A percentile compares a stretch with the other conserved stretches of the same genome.
Evolutionary conservation across 345 rosid species (phyloP).

Genomic region (Eucalyptus polybractea): DNA sequence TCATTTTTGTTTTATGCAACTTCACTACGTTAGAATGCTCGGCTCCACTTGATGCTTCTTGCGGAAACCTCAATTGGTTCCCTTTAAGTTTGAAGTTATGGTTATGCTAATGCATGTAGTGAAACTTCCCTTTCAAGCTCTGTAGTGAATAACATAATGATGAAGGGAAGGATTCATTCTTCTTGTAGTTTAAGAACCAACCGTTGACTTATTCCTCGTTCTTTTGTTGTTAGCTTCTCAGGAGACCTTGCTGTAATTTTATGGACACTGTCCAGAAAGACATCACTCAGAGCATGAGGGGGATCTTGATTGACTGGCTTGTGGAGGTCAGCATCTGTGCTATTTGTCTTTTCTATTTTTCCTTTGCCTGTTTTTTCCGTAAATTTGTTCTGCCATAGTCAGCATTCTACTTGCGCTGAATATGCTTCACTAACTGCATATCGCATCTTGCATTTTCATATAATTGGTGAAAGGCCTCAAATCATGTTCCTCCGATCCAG

Average conservation of each 20-base stretch:
- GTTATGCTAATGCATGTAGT: background rate
- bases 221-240: slow-evolving; percentile 32
- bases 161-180: background rate
- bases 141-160: background rate
- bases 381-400: background rate
- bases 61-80: background rate
- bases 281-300: slow-evolving; percentile 78
- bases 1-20: background rate
- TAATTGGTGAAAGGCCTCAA: background rate
- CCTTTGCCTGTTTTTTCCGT: background rate
- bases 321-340: slow-evolving; percentile 58
- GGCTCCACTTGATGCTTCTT: background rate
- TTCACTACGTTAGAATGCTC: background rate
- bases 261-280: slow-evolving; percentile 71
- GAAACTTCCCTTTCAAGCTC: background rate
- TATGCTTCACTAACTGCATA: background rate
- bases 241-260: slow-evolving; percentile 43
- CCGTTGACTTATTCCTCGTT: background rate
- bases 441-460: background rate
- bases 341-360: background rate
- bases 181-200: background rate
- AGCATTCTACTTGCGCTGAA: background rate
- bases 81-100: background rate
- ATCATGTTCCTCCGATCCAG: background rate
- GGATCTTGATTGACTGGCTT: slow-evolving; percentile 93